These are phyloP conservation scores for Cladorrhinum sp. DNA, from an alignment of 2,329 filamentous ascomycete genomes.

Conservation along the genomic window DNA sequence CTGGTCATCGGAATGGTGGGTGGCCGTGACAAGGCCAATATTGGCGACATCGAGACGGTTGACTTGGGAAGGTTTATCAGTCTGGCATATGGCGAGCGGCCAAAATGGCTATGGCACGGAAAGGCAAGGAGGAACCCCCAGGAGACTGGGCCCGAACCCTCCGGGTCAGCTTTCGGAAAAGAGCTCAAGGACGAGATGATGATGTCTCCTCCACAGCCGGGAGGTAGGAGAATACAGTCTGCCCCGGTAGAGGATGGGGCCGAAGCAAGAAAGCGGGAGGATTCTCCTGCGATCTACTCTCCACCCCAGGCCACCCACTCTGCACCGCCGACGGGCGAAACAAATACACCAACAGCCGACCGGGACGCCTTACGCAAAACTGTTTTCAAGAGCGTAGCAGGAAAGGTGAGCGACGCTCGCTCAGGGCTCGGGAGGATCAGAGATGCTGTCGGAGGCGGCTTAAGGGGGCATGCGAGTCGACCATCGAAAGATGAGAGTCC, in stretches of 20 bases:
- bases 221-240: slow-evolving; percentile 49
- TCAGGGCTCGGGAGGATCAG: slow-evolving; percentile 83
- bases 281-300: slow-evolving; percentile 43
- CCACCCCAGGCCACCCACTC: slow-evolving; percentile 42
- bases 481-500: slow-evolving; percentile 56
- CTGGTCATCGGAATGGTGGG: slow-evolving; percentile 94
- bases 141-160: slow-evolving; percentile 44
- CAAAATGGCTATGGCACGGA: slow-evolving; percentile 94
- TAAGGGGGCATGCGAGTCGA: slow-evolving; percentile 52
- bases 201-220: slow-evolving; percentile 9
- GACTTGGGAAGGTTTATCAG: slow-evolving; percentile 82
- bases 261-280: slow-evolving; percentile 45
- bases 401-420: slow-evolving; percentile 74
- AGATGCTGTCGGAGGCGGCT: slow-evolving; percentile 68
- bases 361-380: slow-evolving; percentile 60
- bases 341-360: slow-evolving; percentile 38
- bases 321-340: slow-evolving; percentile 45
- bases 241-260: slow-evolving; percentile 52
- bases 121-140: slow-evolving; percentile 68
- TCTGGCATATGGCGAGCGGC: slow-evolving; percentile 73
- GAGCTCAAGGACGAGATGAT: slow-evolving; percentile 44
- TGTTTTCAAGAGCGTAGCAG: slow-evolving; percentile 76
- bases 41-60: slow-evolving; percentile 87
- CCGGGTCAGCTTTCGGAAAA: slow-evolving; percentile 51
- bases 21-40: slow-evolving; percentile 79